Evolutionary conservation across 805 yeast genomes (phyloP).

Genomic region (Zygosaccharomyces lentus): DNA sequence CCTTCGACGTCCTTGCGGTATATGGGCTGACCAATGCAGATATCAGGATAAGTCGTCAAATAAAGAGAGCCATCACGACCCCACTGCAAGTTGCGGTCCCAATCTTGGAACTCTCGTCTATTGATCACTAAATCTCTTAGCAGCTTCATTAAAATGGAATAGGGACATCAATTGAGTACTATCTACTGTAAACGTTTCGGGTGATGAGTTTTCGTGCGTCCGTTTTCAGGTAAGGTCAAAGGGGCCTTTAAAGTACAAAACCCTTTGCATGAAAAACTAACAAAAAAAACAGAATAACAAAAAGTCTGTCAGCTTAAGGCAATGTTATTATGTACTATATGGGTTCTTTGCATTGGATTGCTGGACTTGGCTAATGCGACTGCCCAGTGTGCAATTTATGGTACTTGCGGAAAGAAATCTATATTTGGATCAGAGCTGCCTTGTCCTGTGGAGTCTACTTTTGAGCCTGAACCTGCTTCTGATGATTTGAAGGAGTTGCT

Average conservation of each 20-base stretch:
- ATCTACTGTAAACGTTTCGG: background rate
- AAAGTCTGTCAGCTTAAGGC: background rate
- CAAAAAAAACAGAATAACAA: background rate
- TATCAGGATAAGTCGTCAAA: slow-evolving; percentile 26
- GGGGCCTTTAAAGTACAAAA: background rate
- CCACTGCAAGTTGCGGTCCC: slow-evolving; percentile 29
- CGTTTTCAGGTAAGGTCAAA: background rate
- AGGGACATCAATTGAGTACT: background rate
- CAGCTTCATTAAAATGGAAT: slow-evolving; percentile 19
- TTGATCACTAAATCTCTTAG: slow-evolving; percentile 27
- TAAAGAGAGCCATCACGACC: slow-evolving; percentile 30
- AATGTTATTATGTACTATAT: background rate
- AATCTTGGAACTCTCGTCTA: slow-evolving; percentile 29
- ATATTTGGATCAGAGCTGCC: slow-evolving; percentile 79
- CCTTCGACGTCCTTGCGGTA: slow-evolving; percentile 18
- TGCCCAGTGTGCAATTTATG: slow-evolving; percentile 37
- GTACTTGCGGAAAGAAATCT: slow-evolving; percentile 70
- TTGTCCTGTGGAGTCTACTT: slow-evolving; percentile 57
- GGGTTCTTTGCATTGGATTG: background rate
- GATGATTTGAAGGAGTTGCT: slow-evolving; percentile 44
- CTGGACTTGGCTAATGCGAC: slow-evolving; percentile 6
- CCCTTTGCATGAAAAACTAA: background rate
- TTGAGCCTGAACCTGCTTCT: slow-evolving; percentile 37
- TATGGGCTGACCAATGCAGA: slow-evolving; percentile 29
- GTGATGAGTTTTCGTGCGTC: background rate